Conservation (phyloP, 2,329 filamentous ascomycete species). For the Xylariales sp. region DNA sequence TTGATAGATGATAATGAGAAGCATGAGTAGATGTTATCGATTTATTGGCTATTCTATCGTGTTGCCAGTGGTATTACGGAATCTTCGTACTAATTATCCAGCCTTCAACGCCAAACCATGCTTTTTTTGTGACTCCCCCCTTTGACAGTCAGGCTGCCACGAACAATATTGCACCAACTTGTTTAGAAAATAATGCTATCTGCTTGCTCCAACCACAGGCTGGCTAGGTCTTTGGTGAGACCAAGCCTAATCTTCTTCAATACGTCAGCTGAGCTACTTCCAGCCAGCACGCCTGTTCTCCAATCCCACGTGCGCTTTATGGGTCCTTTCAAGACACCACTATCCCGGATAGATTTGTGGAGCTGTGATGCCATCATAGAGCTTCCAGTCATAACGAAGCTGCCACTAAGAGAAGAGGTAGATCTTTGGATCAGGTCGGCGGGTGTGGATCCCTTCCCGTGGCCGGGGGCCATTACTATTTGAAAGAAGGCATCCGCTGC, state of each 20-base stretch:
- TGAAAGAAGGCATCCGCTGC: slow-evolving; percentile 76
- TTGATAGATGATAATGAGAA: no score
- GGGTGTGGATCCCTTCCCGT: slow-evolving; percentile 60
- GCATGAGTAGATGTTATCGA: no score
- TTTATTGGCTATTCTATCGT: no score
- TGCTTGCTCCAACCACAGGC: slow-evolving; percentile 63
- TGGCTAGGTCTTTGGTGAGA: slow-evolving; percentile 69
- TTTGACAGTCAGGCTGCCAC: neutral
- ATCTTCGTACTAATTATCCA: neutral
- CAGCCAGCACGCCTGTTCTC: slow-evolving; percentile 52
- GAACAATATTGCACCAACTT: slow-evolving; percentile 13
- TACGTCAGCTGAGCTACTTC: slow-evolving; percentile 63
- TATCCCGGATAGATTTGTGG: slow-evolving; percentile 48
- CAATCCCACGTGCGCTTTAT: slow-evolving; percentile 67
- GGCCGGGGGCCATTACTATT: slow-evolving; percentile 67
- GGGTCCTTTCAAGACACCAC: slow-evolving; percentile 30
- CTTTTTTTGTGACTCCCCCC: neutral
- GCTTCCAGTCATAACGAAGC: slow-evolving; percentile 69
- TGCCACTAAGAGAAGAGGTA: slow-evolving; percentile 41
- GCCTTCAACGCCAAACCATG: neutral
- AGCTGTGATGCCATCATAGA: slow-evolving; percentile 63
- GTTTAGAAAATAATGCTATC: slow-evolving; percentile 45
- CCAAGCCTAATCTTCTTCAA: slow-evolving; percentile 67
- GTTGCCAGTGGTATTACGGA: neutral
- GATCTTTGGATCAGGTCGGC: slow-evolving; percentile 60